phyloP scores from a whole-genome alignment of 192 early-diverging fungal genomes.

The Coemansia sp. region DNA sequence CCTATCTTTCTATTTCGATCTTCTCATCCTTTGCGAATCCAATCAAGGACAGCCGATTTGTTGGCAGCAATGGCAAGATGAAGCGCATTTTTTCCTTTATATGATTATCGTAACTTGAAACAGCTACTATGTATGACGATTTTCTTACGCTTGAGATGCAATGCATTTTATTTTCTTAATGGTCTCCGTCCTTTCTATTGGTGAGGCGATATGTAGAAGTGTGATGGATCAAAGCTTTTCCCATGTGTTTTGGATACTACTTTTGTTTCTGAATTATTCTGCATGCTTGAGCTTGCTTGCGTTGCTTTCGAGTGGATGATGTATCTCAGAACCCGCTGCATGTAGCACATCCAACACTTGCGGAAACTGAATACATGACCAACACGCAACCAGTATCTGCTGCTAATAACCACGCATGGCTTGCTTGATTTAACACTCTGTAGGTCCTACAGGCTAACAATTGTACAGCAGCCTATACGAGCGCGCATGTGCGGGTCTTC shows the following conservation, averaged over 20 bases:
- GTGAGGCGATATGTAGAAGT: background rate
- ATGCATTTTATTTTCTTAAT: background rate
- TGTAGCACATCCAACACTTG: too few relatives aligned
- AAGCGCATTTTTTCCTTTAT: background rate
- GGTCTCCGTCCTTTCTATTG: too few relatives aligned
- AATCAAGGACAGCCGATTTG: background rate
- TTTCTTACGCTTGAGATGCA: background rate
- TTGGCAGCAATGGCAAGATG: background rate
- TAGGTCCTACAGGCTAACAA: conserved; percentile 63
- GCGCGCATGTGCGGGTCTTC: conserved; percentile 81
- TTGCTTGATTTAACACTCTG: conserved; percentile 4
- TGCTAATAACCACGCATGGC: background rate
- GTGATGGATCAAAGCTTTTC: background rate
- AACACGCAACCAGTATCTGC: too few relatives aligned
- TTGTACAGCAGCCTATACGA: conserved; percentile 73
- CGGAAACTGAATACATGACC: too few relatives aligned
- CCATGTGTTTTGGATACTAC: background rate
- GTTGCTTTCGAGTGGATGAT: too few relatives aligned
- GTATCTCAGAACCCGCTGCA: background rate
- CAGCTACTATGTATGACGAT: too few relatives aligned
- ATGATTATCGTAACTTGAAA: background rate
- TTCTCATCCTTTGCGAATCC: background rate
- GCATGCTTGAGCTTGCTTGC: background rate
- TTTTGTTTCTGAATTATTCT: background rate
- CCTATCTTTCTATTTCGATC: background rate